Evolutionary conservation across 768 basidiomycete species (phyloP).

Genomic region (Psilocybe sp.): DNA sequence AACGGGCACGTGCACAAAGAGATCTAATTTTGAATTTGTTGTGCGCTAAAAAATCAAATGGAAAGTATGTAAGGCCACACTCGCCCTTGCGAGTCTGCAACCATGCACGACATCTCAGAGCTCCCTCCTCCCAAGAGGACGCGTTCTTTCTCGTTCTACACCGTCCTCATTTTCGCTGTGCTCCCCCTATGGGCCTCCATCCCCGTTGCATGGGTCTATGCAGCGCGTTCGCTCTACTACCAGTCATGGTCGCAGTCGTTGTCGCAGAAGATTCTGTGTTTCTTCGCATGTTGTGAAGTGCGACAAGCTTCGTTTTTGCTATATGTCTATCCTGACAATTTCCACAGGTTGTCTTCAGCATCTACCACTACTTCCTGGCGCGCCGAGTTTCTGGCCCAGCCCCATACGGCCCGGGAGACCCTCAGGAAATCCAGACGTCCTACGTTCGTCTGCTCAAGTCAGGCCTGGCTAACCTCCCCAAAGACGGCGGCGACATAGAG

Average conservation of each 20-base stretch:
- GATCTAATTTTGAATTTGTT: too few relatives aligned
- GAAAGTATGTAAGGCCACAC: too few relatives aligned
- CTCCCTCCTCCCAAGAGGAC: slow-evolving; percentile 30
- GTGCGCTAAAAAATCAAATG: too few relatives aligned
- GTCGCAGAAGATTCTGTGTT: slow-evolving; percentile 38
- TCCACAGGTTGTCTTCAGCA: slow-evolving; percentile 62
- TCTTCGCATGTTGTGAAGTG: slow-evolving; percentile 60
- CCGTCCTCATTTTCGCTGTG: slow-evolving; percentile 54
- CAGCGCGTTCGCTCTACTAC: slow-evolving; percentile 44
- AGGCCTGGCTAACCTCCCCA: slow-evolving; percentile 56
- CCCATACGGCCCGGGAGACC: slow-evolving; percentile 41
- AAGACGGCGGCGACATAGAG: slow-evolving; percentile 54
- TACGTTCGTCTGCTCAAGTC: slow-evolving; percentile 63
- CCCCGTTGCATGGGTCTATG: slow-evolving; percentile 66
- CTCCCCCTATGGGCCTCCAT: slow-evolving; percentile 62
- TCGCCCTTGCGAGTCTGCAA: not conserved
- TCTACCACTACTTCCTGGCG: slow-evolving; percentile 57
- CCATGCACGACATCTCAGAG: slow-evolving; percentile 37
- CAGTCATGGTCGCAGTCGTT: slow-evolving; percentile 40
- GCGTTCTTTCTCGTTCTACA: slow-evolving; percentile 52
- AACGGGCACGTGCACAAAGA: too few relatives aligned
- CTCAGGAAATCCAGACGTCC: slow-evolving; percentile 54
- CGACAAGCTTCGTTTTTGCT: slow-evolving; percentile 11
- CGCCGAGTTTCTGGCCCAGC: slow-evolving; percentile 44
- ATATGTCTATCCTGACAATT: slow-evolving; percentile 2